Evolutionary conservation across 352 stramenopile genomes (phyloP).

Genomic region (Phytophthora crassamura): DNA sequence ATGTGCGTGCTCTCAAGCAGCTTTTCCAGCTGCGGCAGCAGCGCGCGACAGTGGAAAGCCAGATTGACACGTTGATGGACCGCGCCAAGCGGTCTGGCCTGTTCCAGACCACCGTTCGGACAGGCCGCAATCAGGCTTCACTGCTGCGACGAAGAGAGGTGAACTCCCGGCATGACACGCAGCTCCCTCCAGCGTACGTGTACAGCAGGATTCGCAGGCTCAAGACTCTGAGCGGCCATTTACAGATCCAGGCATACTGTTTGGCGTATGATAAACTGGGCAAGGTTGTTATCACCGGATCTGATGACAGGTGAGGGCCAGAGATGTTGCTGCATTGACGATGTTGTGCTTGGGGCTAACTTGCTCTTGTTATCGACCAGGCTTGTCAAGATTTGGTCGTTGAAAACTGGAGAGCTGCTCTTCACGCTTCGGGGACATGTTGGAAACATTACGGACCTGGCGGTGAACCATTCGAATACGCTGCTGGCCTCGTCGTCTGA

Average conservation of each 20-base stretch:
- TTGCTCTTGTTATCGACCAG: constrained; percentile 40
- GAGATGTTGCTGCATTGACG: neutral
- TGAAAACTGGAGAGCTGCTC: constrained; percentile 81
- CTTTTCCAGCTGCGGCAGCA: constrained; percentile 73
- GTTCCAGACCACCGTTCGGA: constrained; percentile 55
- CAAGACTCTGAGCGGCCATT: constrained; percentile 93
- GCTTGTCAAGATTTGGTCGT: constrained; percentile 97
- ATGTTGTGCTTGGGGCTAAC: constrained; percentile 5
- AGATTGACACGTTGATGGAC: constrained; percentile 45
- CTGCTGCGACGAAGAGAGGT: constrained; percentile 63
- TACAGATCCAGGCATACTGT: constrained; percentile 96
- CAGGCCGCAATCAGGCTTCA: constrained; percentile 66
- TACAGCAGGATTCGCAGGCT: constrained; percentile 83
- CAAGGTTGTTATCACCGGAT: constrained; percentile 96
- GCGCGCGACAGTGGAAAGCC: constrained; percentile 36
- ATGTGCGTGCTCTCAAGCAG: constrained; percentile 78
- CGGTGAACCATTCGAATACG: constrained; percentile 84
- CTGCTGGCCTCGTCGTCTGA: constrained; percentile 88
- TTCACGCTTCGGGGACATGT: constrained; percentile 89
- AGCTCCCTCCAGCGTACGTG: constrained; percentile 62
- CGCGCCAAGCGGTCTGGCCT: constrained; percentile 48
- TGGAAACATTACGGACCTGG: constrained; percentile 91
- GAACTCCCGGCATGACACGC: constrained; percentile 29
- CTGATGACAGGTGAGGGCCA: constrained; percentile 91
- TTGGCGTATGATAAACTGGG: constrained; percentile 96